A percentile compares a stretch with the other conserved stretches of the same genome.
Evolutionary conservation across 2,329 filamentous ascomycete genomes (phyloP).

Genomic region (Cytospora schulzeri): DNA sequence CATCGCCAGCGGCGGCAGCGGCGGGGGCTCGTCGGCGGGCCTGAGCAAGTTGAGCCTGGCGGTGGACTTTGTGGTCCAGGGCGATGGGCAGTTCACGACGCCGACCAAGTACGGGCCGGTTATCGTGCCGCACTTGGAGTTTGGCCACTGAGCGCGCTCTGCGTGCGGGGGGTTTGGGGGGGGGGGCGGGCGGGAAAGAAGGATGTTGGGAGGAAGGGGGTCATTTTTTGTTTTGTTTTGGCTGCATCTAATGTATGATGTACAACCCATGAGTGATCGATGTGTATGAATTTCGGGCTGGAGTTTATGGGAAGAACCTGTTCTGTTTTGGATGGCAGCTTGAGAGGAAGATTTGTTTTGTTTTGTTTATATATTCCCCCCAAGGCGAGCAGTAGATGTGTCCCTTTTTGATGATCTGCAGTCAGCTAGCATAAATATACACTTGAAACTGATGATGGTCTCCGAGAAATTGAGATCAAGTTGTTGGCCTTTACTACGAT

Average conservation of each 20-base stretch:
- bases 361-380: not conserved
- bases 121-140: constrained; percentile 84
- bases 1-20: constrained; percentile 31
- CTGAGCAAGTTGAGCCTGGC: constrained; percentile 78
- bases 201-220: not conserved
- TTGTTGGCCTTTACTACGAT: constrained; percentile 30
- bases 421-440: not conserved
- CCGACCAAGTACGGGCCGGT: constrained; percentile 97
- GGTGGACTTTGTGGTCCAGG: constrained; percentile 96
- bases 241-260: not conserved
- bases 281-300: not conserved
- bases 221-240: not conserved
- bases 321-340: constrained; percentile 13
- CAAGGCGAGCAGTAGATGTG: not conserved
- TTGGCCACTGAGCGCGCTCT: constrained; percentile 55
- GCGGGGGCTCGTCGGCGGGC: constrained; percentile 41
- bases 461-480: too few species aligned
- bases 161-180: not conserved
- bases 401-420: not conserved
- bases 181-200: too few species aligned
- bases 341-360: constrained; percentile 1
- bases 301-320: constrained; percentile 13
- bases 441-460: not conserved
- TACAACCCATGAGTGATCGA: not conserved
- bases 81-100: constrained; percentile 75